Evolutionary conservation across 78 protist species (phyloP).

Genomic region (Emiliania huxleyi): DNA sequence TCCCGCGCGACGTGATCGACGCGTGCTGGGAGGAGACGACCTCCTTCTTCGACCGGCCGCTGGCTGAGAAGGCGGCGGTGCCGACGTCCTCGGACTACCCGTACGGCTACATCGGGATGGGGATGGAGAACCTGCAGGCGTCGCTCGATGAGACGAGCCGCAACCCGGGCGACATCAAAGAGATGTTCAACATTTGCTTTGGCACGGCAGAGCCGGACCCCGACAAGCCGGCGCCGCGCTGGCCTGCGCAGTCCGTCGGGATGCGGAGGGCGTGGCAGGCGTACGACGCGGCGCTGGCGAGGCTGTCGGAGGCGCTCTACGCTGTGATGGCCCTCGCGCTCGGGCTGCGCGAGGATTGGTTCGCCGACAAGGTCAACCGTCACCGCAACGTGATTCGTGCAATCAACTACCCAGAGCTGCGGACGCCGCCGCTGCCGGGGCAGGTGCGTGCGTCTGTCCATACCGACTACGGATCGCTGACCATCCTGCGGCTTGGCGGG

Average conservation of each 20-base stretch:
- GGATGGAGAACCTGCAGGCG: background rate
- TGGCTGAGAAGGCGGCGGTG: background rate
- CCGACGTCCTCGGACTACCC: background rate
- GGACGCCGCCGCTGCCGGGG: background rate
- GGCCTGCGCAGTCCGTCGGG: background rate
- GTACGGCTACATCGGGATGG: background rate
- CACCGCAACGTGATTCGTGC: background rate
- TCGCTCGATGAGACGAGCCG: background rate
- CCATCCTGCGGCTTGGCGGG: conserved; percentile 1
- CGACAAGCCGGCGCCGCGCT: background rate
- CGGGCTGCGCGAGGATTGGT: background rate
- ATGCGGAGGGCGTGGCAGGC: background rate
- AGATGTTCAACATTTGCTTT: background rate
- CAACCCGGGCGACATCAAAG: background rate
- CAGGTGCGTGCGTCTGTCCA: background rate
- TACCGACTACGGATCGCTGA: conserved; percentile 1
- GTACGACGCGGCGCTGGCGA: background rate
- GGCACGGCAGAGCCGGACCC: background rate
- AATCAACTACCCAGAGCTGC: background rate
- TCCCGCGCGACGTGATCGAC: background rate
- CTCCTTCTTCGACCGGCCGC: background rate
- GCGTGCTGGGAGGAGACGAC: background rate
- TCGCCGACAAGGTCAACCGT: no score
- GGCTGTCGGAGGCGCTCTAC: background rate
- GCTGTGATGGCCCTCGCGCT: background rate